Evolutionary conservation across 495 filamentous ascomycete species (phyloP).

Genomic region (Xylaria cubensis): DNA sequence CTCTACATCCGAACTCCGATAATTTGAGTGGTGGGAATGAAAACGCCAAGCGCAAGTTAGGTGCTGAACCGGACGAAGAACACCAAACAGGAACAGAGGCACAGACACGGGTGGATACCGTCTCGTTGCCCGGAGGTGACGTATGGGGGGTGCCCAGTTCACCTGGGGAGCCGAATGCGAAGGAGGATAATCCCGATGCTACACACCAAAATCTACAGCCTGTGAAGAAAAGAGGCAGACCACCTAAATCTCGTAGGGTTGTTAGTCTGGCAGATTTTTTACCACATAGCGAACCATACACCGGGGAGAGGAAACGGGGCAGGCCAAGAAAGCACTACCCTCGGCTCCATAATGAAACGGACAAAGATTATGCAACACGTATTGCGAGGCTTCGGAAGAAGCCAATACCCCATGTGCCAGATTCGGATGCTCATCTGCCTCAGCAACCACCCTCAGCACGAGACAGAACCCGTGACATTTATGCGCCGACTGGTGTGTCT

Average conservation of each 20-base stretch:
- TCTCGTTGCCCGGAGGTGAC: neutral
- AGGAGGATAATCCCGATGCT: neutral
- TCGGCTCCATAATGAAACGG: neutral
- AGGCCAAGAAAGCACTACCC: constrained; percentile 13
- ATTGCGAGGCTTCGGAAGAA: constrained; percentile 11
- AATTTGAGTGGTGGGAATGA: neutral
- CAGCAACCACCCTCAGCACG: neutral
- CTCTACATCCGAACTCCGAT: neutral
- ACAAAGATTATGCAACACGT: neutral
- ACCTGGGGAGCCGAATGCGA: neutral
- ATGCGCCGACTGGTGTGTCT: neutral
- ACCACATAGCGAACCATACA: neutral
- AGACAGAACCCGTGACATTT: neutral
- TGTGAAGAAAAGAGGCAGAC: constrained; percentile 22
- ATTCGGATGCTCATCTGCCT: constrained; percentile 5
- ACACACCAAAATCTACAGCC: neutral
- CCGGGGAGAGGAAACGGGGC: constrained; percentile 13
- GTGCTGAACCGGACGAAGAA: neutral
- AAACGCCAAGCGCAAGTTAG: neutral
- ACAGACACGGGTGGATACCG: constrained; percentile 5
- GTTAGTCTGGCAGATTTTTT: neutral
- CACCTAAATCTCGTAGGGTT: neutral
- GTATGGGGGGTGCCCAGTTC: constrained; percentile 12
- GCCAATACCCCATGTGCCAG: neutral
- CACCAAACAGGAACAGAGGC: neutral